Percentiles rank a stretch among this genome's conserved stretches.
phyloP scores from a whole-genome alignment of 176 grass and related monocot species.

The Dactylis glomerata region DNA sequence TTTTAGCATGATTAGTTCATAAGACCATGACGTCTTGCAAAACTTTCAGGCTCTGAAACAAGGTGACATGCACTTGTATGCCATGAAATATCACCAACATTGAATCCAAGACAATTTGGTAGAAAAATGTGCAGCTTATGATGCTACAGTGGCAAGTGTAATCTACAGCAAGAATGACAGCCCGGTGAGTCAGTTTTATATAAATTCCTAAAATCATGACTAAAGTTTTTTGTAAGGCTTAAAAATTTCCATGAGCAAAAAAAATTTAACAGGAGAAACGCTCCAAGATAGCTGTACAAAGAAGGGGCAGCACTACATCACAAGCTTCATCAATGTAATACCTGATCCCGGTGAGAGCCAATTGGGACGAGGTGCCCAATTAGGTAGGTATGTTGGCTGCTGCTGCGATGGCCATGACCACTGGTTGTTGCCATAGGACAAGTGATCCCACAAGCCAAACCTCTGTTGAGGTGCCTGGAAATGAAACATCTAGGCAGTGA shows the following conservation, averaged over 20 bases:
- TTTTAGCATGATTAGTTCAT: constrained; percentile 21
- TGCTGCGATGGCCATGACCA: neutral
- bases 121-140: constrained; percentile 72
- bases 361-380: neutral
- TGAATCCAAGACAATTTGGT: constrained; percentile 75
- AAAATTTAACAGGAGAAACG: neutral
- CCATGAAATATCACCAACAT: constrained; percentile 68
- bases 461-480: neutral
- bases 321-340: neutral
- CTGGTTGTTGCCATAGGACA: neutral
- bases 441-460: neutral
- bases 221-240: neutral
- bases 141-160: constrained; percentile 72
- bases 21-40: neutral
- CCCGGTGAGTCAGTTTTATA: neutral
- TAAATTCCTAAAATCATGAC: neutral
- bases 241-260: neutral
- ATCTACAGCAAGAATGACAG: constrained; percentile 50
- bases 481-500: neutral
- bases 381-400: neutral
- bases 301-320: neutral
- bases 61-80: constrained; percentile 62
- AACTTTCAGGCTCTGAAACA: constrained; percentile 58
- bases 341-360: neutral
- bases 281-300: neutral